phyloP scores from a whole-genome alignment of 768 basidiomycete genomes.

The Pholiota conissans region DNA sequence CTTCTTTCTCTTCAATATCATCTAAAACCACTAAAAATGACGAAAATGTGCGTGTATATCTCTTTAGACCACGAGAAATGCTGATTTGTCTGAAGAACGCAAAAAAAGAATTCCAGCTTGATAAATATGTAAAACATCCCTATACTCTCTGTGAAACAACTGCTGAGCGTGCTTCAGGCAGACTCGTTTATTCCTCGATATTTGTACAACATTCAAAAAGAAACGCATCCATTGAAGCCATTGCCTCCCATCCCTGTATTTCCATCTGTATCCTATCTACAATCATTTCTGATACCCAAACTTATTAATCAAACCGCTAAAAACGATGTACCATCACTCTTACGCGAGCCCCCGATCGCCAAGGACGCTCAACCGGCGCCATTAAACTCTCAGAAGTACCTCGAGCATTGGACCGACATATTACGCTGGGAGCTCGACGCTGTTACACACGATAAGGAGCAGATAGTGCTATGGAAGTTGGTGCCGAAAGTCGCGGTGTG shows the following conservation, averaged over 20 bases:
- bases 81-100: constrained; percentile 7
- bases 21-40: background rate
- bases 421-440: constrained; percentile 48
- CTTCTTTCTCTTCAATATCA: background rate
- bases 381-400: constrained; percentile 32
- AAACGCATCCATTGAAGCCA: constrained; percentile 40
- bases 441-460: constrained; percentile 38
- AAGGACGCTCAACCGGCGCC: constrained; percentile 20
- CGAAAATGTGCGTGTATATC: constrained; percentile 10
- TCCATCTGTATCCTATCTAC: constrained; percentile 40
- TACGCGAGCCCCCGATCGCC: constrained; percentile 25
- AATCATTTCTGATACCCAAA: constrained; percentile 38
- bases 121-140: constrained; percentile 41
- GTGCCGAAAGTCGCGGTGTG: constrained; percentile 34
- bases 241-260: constrained; percentile 43
- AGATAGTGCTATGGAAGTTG: constrained; percentile 44
- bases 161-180: constrained; percentile 32
- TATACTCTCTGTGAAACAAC: background rate
- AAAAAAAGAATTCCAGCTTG: constrained; percentile 32
- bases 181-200: constrained; percentile 49
- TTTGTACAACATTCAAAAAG: constrained; percentile 49
- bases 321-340: constrained; percentile 24
- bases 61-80: too few relatives aligned
- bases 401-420: constrained; percentile 40
- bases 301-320: constrained; percentile 27